Percentiles rank a stretch among this genome's conserved stretches.
Evolutionary conservation across 2,329 filamentous ascomycete species (phyloP).

Genomic region (Dothideomycetes sp.): DNA sequence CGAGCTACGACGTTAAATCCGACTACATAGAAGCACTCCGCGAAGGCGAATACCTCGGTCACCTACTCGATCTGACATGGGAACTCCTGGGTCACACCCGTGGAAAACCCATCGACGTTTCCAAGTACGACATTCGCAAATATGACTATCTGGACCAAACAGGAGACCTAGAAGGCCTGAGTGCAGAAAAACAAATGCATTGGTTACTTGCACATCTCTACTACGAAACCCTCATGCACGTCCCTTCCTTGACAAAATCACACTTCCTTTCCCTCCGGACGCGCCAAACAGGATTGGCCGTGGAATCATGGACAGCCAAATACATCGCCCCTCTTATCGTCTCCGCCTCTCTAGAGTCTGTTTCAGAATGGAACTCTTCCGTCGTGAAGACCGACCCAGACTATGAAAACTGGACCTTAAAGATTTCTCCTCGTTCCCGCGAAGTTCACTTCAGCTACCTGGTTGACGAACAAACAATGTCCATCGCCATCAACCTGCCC

Average conservation of each 20-base stretch:
- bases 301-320: slow-evolving; percentile 78
- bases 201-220: slow-evolving; percentile 81
- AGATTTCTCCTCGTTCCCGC: slow-evolving; percentile 58
- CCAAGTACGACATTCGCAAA: slow-evolving; percentile 59
- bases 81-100: slow-evolving; percentile 74
- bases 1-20: slow-evolving; percentile 65
- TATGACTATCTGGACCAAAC: slow-evolving; percentile 39
- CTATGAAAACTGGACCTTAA: slow-evolving; percentile 54
- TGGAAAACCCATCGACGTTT: slow-evolving; percentile 59
- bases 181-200: slow-evolving; percentile 64
- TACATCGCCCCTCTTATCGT: slow-evolving; percentile 66
- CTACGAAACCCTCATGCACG: slow-evolving; percentile 68
- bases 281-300: slow-evolving; percentile 64
- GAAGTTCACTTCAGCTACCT: slow-evolving; percentile 80
- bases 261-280: slow-evolving; percentile 82
- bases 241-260: slow-evolving; percentile 66
- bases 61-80: slow-evolving; percentile 70
- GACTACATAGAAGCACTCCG: slow-evolving; percentile 76
- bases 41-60: slow-evolving; percentile 56
- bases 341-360: slow-evolving; percentile 55
- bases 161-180: slow-evolving; percentile 36
- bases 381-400: slow-evolving; percentile 30
- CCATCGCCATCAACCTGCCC: slow-evolving; percentile 74
- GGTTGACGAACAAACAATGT: slow-evolving; percentile 76
- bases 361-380: slow-evolving; percentile 54